Base-by-base conservation (phyloP, 805 yeast genomes). In the Komagataella phaffii region DNA sequence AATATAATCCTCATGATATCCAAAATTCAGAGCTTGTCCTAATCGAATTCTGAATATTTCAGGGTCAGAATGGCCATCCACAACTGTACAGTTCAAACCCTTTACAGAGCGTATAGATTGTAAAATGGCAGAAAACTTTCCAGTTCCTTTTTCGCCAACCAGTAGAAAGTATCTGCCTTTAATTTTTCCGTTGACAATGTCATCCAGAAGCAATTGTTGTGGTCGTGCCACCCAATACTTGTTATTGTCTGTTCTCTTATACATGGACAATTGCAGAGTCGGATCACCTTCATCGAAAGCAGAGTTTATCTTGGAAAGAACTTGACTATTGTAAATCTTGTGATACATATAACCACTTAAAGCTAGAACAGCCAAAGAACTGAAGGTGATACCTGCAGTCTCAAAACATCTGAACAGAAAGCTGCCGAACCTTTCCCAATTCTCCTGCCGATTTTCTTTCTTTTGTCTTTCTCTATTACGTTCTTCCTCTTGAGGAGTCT, bases 141-240 rank as follows among this genome's bases (percentile, higher is more conserved):
- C 95, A 0, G 93, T 86, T 1, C 95, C 95, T 61, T 87, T 86
- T 62, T 86, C 95, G 30, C 95, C 95, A 45, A 87, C 76, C 8
- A 87, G 61, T 49, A 87, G 66, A 59, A 79, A 83, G 65, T 86
- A 87, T 17, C 91, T 64, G 0, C 95, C 95, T 5, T 65, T 65
- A 1, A 76, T 67, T n/a, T 73, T 64, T 1, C 95, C 95, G 7
- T 74, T 61, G 3, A 87, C 72, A 24, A 86, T 79, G 44, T 76
- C 79, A 64, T 87, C 87, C 36, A 86, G 61, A 7, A 80, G 60
- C 23, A 69, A 59, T 58, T 86, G 95, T 57, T 86, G 85, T 1
- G 80, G 80, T 45, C 95, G 70, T 49, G 75, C 78, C 1, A 85
- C 85, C 91, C 93, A 84, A 47, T 73, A 76, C 30, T 65, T 68